A percentile compares a stretch with the other conserved stretches of the same genome.
Conservation (phyloP, 176 grass and related monocot species). For the Poa annua region DNA sequence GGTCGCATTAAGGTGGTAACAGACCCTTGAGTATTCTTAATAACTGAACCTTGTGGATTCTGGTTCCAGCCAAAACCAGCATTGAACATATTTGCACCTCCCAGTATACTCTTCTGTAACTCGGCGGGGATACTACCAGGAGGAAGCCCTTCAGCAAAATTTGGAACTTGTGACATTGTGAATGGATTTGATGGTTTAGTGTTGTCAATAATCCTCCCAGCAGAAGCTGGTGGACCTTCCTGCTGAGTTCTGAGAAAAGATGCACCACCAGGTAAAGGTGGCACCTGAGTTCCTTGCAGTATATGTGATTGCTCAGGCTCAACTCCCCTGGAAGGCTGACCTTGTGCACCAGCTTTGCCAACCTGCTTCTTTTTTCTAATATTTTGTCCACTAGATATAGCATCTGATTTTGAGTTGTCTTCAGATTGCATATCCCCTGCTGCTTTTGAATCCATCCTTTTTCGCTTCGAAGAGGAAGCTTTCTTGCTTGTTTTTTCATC, state of each 20-base stretch:
- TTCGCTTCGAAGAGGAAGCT: slow-evolving; percentile 74
- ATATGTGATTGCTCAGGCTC: slow-evolving; percentile 66
- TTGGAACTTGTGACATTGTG: slow-evolving; percentile 55
- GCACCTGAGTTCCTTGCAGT: slow-evolving; percentile 56
- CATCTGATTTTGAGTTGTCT: slow-evolving; percentile 78
- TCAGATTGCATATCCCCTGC: slow-evolving; percentile 62
- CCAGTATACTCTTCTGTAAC: slow-evolving; percentile 72
- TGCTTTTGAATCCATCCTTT: slow-evolving; percentile 78
- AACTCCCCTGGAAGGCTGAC: slow-evolving; percentile 51
- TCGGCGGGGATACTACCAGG: slow-evolving; percentile 62
- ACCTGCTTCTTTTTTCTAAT: slow-evolving; percentile 72
- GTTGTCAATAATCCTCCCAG: slow-evolving; percentile 63
- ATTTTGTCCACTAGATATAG: slow-evolving; percentile 60
- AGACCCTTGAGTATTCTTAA: slow-evolving; percentile 73
- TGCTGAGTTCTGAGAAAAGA: slow-evolving; percentile 48
- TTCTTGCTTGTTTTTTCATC: slow-evolving; percentile 88
- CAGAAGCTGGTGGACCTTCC: slow-evolving; percentile 50
- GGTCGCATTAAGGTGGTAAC: slow-evolving; percentile 56
- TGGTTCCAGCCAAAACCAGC: slow-evolving; percentile 80
- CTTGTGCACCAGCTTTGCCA: slow-evolving; percentile 58
- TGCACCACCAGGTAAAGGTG: slow-evolving; percentile 55
- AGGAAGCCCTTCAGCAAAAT: slow-evolving; percentile 69
- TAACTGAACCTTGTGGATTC: slow-evolving; percentile 57
- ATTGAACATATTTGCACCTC: slow-evolving; percentile 65
- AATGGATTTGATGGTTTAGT: slow-evolving; percentile 58